Conservation (phyloP, 2,329 filamentous ascomycete species). For the Venturia carpophila region DNA sequence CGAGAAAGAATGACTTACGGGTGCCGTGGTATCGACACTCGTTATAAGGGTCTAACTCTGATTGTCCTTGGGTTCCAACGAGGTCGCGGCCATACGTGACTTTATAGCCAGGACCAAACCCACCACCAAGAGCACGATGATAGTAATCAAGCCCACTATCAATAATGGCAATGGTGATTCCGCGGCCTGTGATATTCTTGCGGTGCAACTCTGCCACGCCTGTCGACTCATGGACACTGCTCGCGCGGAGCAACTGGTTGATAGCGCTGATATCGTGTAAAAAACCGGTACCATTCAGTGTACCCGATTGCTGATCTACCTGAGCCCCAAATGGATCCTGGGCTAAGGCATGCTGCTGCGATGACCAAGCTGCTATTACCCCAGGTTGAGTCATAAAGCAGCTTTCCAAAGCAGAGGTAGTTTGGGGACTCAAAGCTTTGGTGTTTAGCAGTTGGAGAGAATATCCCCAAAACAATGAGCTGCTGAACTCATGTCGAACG, state of each 20-base stretch:
- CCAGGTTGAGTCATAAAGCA: neutral
- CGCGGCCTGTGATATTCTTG: neutral
- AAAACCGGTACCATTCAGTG: neutral
- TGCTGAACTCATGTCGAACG: neutral
- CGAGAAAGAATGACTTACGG: neutral
- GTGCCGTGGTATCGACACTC: neutral
- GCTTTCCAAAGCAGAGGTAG: neutral
- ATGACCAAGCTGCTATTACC: neutral
- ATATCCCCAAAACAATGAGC: neutral
- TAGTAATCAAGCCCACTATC: neutral
- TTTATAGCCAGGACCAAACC: neutral
- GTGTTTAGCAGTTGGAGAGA: neutral
- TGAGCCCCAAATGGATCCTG: neutral
- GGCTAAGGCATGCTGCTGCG: neutral
- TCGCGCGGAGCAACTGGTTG: neutral
- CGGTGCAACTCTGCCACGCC: neutral
- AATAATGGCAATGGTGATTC: neutral
- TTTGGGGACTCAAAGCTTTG: neutral
- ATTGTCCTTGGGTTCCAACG: neutral
- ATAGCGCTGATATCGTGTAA: neutral
- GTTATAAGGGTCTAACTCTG: neutral
- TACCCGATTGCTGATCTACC: neutral
- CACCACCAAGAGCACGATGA: neutral
- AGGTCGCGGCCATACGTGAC: neutral
- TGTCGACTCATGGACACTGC: neutral